Evolutionary conservation across 2,329 filamentous ascomycete genomes (phyloP).

Genomic region (Onygenales sp.): DNA sequence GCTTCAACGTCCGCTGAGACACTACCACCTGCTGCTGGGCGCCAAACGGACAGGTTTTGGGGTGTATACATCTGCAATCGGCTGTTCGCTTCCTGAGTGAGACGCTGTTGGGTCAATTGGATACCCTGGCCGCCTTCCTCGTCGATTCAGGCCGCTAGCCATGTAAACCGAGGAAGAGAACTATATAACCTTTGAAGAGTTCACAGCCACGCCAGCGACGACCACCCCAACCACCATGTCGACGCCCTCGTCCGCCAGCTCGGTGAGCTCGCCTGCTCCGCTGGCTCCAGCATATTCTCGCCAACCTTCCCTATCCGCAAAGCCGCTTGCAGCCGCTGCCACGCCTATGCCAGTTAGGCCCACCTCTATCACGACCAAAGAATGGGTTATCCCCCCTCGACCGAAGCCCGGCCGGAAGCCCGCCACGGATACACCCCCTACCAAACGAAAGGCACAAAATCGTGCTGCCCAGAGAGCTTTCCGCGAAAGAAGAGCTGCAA

Average conservation of each 20-base stretch:
- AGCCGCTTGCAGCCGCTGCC: conserved; percentile 26
- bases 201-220: conserved; percentile 15
- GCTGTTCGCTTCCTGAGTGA: too few species aligned
- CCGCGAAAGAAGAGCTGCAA: conserved; percentile 87
- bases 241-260: conserved; percentile 29
- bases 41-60: too few species aligned
- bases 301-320: conserved; percentile 26
- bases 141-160: not conserved
- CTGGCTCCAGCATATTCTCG: conserved; percentile 19
- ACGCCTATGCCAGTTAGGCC: conserved; percentile 27
- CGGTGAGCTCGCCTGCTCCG: conserved; percentile 27
- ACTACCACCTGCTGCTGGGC: too few species aligned
- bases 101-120: not conserved
- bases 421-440: conserved; percentile 89
- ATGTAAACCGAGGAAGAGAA: not conserved
- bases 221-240: conserved; percentile 28
- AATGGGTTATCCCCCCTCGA: conserved; percentile 77
- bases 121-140: not conserved
- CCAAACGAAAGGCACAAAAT: conserved; percentile 78
- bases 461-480: conserved; percentile 87
- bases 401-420: conserved; percentile 96
- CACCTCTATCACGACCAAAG: conserved; percentile 61
- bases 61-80: too few species aligned
- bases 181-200: not conserved
- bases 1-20: too few species aligned